phyloP scores from a whole-genome alignment of 2,329 filamentous ascomycete species.

The Aureobasidium subglaciale region DNA sequence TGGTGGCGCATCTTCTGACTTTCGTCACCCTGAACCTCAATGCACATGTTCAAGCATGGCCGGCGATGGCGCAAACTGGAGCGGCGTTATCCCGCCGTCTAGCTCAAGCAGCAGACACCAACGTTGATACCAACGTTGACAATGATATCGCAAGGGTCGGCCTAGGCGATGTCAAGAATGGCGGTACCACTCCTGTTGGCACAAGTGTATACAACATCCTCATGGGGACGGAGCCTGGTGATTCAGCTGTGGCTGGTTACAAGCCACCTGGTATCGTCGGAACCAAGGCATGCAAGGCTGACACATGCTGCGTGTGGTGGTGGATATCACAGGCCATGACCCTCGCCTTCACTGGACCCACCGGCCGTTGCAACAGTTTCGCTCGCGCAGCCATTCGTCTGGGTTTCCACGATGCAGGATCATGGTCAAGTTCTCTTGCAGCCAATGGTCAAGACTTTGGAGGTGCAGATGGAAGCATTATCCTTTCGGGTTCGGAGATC shows the following conservation, averaged over 20 bases:
- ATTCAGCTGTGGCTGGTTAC: constrained; percentile 17
- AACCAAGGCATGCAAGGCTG: constrained; percentile 22
- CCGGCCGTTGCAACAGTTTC: constrained; percentile 33
- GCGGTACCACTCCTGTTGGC: constrained; percentile 19
- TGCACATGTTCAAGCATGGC: not conserved
- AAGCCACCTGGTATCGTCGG: constrained; percentile 14
- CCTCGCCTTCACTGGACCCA: constrained; percentile 27
- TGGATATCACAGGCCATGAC: constrained; percentile 34
- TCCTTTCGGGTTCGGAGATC: constrained; percentile 37
- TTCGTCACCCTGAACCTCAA: not conserved
- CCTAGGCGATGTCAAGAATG: constrained; percentile 19
- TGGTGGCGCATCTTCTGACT: not conserved
- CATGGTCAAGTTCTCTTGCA: constrained; percentile 33
- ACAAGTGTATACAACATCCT: constrained; percentile 19
- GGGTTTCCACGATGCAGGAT: constrained; percentile 43
- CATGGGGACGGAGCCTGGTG: constrained; percentile 17
- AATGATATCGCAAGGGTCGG: not conserved
- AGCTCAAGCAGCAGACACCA: not conserved
- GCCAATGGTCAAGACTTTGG: constrained; percentile 28
- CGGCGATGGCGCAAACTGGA: not conserved
- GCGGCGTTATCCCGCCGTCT: not conserved
- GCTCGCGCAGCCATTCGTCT: constrained; percentile 41
- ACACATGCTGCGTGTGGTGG: constrained; percentile 41
- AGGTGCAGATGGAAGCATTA: constrained; percentile 43
- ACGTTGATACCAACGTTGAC: not conserved